Evolutionary conservation across 345 rosid species (phyloP), one percentile per base, ranked within the genome.

Genomic region (Gossypium turneri): DNA sequence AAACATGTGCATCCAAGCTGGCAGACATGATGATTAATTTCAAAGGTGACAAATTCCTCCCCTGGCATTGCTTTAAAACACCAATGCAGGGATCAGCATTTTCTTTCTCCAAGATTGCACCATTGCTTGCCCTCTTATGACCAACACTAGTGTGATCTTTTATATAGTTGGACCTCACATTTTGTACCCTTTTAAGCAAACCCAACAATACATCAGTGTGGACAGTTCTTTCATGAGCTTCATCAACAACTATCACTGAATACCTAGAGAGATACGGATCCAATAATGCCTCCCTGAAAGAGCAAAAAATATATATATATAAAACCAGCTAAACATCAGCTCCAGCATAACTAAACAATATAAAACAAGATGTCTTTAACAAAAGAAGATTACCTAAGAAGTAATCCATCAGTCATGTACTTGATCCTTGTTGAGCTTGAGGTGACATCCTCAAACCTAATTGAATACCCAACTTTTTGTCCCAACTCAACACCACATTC

Each of bases 151-250:
- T 73, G 44, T 63, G 78, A 74, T 74, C 77, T 27, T 38, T 73
- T 60, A 62, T 70, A 81, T 85, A 74, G 73, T 87, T 85, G 65
- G 82, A 84, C 81, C 98, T 85, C 59, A 81, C 87, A 67, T 72
- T 80, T 64, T 82, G 97, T 47, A 94, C 88, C 72, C 81, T 87
- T 78, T 94, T 94, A 73, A 94, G 91, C 86, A 92, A 85, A 74
- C 92, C 98, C 75, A 94, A 78, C 76, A 94, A 81, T 22, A 94
- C 97, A 85, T 94, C 98, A 12, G 98, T 94, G 77, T 90, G 93
- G 72, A 94, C 89, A 77, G 94, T 90, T 85, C 98, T 92, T 79
- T 94, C 97, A 71, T 94, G 98, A 70, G 97, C 98, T 86, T 92
- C 98, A 84, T 94, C 98, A 34, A 92, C 87, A 75, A 92, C 82